Conservation (phyloP, 2,329 filamentous ascomycete species). For the Colletotrichum orchidophilum region DNA sequence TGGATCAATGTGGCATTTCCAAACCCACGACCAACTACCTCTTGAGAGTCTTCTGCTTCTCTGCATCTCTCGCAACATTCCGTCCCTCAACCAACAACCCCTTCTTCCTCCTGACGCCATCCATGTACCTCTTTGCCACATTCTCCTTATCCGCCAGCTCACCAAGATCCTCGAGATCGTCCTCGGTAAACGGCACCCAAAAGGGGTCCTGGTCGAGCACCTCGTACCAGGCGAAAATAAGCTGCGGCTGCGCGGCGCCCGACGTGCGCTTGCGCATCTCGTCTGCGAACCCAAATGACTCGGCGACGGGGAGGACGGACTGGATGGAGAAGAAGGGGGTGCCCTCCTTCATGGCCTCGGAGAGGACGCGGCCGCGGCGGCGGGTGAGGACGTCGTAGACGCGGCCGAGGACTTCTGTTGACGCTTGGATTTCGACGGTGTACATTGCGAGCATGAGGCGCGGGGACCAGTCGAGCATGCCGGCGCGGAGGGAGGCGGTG, state of each 20-base stretch:
- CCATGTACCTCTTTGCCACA: slow-evolving; percentile 96
- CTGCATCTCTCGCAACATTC: slow-evolving; percentile 82
- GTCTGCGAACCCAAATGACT: slow-evolving; percentile 95
- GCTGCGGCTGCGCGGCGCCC: slow-evolving; percentile 89
- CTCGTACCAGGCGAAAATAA: slow-evolving; percentile 93
- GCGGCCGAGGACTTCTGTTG: slow-evolving; percentile 91
- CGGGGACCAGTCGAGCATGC: slow-evolving; percentile 95
- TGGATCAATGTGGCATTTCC: background rate
- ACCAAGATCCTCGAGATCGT: slow-evolving; percentile 94
- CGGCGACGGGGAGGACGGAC: slow-evolving; percentile 87
- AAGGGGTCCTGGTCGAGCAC: slow-evolving; percentile 95
- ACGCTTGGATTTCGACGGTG: slow-evolving; percentile 95
- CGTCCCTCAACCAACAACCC: slow-evolving; percentile 85
- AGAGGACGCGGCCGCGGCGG: slow-evolving; percentile 86
- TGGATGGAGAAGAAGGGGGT: slow-evolving; percentile 97
- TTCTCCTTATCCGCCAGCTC: slow-evolving; percentile 95
- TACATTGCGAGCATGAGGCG: slow-evolving; percentile 98
- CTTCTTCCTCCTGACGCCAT: slow-evolving; percentile 86
- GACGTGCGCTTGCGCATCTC: slow-evolving; percentile 96
- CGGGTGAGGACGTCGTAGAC: slow-evolving; percentile 99
- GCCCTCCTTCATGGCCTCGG: slow-evolving; percentile 92
- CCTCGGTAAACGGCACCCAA: slow-evolving; percentile 97
- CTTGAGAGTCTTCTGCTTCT: slow-evolving; percentile 85
- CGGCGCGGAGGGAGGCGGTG: slow-evolving; percentile 82
- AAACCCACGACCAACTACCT: slow-evolving; percentile 48